phyloP scores from a whole-genome alignment of 169 alveolate genomes.

The Sarcocystis neurona region DNA sequence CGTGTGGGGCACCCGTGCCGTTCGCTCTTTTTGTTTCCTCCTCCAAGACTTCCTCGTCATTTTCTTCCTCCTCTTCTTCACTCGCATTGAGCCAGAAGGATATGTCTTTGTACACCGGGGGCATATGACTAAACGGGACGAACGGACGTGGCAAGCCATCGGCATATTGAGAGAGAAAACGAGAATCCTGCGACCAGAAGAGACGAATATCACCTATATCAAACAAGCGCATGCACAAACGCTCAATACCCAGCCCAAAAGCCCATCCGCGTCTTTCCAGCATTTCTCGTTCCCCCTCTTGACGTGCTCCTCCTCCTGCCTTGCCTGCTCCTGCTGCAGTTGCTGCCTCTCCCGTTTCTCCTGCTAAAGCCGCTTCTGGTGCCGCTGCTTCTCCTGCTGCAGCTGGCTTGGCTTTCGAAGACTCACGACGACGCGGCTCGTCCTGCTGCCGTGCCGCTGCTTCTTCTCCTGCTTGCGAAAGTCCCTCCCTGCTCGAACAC shows the following conservation, averaged over 20 bases:
- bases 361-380: neutral
- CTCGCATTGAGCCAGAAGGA: conserved; percentile 78
- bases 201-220: conserved; percentile 83
- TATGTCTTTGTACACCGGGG: conserved; percentile 84
- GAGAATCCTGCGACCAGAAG: conserved; percentile 83
- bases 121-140: conserved; percentile 79
- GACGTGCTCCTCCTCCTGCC: conserved; percentile 54
- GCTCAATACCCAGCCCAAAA: conserved; percentile 85
- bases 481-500: too few relatives aligned
- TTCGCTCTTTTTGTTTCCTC: too few relatives aligned
- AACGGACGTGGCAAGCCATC: conserved; percentile 78
- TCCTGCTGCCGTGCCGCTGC: too few relatives aligned
- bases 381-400: neutral
- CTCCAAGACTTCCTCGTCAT: too few relatives aligned
- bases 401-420: neutral
- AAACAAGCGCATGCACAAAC: conserved; percentile 84
- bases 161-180: conserved; percentile 77
- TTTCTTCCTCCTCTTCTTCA: conserved; percentile 79
- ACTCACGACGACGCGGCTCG: too few relatives aligned
- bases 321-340: too few relatives aligned
- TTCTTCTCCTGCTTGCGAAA: too few relatives aligned
- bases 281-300: conserved; percentile 4
- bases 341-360: neutral
- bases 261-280: conserved; percentile 83
- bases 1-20: too few relatives aligned